A percentile compares a stretch with the other conserved stretches of the same genome.
Conservation (phyloP, 139 green algal species). For the Closterium sp. region DNA sequence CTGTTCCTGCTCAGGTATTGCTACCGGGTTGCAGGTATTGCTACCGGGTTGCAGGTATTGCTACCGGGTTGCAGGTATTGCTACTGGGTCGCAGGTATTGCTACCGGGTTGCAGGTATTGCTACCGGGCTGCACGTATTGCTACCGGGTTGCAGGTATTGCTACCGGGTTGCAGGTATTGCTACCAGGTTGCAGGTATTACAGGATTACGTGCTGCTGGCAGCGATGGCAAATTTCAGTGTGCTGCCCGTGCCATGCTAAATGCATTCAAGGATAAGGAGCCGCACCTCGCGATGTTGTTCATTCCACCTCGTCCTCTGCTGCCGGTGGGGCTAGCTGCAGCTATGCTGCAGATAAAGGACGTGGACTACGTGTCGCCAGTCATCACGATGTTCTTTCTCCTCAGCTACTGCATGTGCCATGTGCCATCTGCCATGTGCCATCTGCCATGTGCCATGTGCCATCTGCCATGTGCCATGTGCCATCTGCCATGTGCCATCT, state of each 20-base stretch:
- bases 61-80: not conserved
- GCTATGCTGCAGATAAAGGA: constrained; percentile 41
- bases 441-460: too few relatives aligned
- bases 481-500: too few relatives aligned
- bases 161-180: not conserved
- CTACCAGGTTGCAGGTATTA: not conserved
- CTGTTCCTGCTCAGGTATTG: not conserved
- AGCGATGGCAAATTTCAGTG: constrained; percentile 32
- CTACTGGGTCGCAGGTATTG: not conserved
- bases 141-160: not conserved
- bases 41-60: not conserved
- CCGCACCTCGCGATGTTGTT: constrained; percentile 12
- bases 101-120: not conserved
- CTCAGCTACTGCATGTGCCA: too few relatives aligned
- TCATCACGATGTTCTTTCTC: constrained; percentile 58
- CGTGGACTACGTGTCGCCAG: constrained; percentile 51
- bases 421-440: too few relatives aligned
- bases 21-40: not conserved
- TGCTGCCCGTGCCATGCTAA: not conserved
- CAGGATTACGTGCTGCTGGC: not conserved
- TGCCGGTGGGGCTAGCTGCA: too few relatives aligned
- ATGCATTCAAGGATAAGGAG: constrained; percentile 21
- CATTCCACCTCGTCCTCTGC: constrained; percentile 12
- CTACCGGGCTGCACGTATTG: not conserved
- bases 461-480: too few relatives aligned